Evolutionary conservation across 495 filamentous ascomycete genomes (phyloP), one percentile per base, ranked within the genome.

Genomic region (Choiromyces venosus): DNA sequence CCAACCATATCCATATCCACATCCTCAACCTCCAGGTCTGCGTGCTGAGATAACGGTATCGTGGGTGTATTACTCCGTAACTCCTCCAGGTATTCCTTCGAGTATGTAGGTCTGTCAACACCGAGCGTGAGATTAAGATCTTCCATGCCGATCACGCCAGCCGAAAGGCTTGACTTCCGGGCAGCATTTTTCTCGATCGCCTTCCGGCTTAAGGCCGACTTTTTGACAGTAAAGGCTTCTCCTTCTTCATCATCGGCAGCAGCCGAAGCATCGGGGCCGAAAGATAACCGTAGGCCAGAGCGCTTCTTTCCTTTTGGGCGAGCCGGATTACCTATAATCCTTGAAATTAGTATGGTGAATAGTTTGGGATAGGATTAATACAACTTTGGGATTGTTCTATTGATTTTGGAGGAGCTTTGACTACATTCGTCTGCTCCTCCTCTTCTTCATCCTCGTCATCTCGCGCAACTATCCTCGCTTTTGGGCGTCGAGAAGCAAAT

Each of bases 61-160:
- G 90, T 2, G 1, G 92, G 93, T 0, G 95, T 97, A 12, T 91
- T 91, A 68, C 87, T 88, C 70, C 91, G 90, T 10, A 99, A 86
- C 81, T 96, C 92, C 67, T 91, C 90, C 65, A 99, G 85, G 75
- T 94, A 91, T 73, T 95, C 93, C 73, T 90, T 89, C 82, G 87
- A 95, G 83, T 99, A 99, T 72, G 86, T 91, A 4, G 93, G 94
- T 65, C 90, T 85, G 65, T 94, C 91, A 44, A 91, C 88, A 46
- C 88, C 87, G 8, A 71, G 65, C 19, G 44, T 73, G 29, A 67
- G 64, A 39, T 80, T 73, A 1, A 77, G 71, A 8, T 74, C 67
- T 37, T 80, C 78, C 38, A 75, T 69, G 40, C 78, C 78, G 3
- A 77, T 67, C 8, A 42, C 71, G 4, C 78, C 73, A 61, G 72